Conservation (phyloP, 768 basidiomycete species). For the Suillus plorans region DNA sequence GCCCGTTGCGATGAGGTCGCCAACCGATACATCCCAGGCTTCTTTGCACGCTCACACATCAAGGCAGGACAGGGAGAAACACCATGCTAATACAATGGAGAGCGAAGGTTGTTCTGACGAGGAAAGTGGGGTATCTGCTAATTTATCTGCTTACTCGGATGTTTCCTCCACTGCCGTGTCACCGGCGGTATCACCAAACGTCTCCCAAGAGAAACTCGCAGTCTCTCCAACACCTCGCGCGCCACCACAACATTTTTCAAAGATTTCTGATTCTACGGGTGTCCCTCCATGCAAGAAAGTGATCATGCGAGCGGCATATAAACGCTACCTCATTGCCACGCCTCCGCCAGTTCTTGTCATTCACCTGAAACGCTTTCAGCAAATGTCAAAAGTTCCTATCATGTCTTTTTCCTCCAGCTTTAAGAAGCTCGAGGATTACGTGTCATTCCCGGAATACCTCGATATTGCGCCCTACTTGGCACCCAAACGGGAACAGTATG, state of each 20-base stretch:
- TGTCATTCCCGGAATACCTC: constrained; percentile 85
- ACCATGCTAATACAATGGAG: constrained; percentile 25
- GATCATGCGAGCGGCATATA: constrained; percentile 83
- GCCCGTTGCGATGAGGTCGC: constrained; percentile 13
- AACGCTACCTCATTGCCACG: constrained; percentile 87
- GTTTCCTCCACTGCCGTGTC: constrained; percentile 31
- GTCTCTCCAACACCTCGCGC: constrained; percentile 19
- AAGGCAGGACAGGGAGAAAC: constrained; percentile 20
- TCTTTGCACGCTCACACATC: constrained; percentile 32
- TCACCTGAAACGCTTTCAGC: constrained; percentile 94
- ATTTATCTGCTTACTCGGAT: constrained; percentile 32
- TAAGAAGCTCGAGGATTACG: constrained; percentile 90
- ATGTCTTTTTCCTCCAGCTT: constrained; percentile 68
- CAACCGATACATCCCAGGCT: constrained; percentile 18
- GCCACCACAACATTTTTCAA: constrained; percentile 18
- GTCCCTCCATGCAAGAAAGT: constrained; percentile 54
- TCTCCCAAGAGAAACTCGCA: constrained; percentile 28
- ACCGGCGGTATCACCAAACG: constrained; percentile 29
- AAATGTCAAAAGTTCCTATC: constrained; percentile 62
- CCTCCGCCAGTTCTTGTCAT: constrained; percentile 89
- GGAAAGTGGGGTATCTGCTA: constrained; percentile 31
- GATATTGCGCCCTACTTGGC: constrained; percentile 87
- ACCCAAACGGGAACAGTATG: constrained; percentile 73
- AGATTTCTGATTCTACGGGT: constrained; percentile 33
- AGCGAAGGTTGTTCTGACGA: constrained; percentile 33